Percentiles rank a stretch among this genome's conserved stretches.
Conservation (phyloP, 1,284 basidiomycete genomes). For the Salmacisia buchloeana region DNA sequence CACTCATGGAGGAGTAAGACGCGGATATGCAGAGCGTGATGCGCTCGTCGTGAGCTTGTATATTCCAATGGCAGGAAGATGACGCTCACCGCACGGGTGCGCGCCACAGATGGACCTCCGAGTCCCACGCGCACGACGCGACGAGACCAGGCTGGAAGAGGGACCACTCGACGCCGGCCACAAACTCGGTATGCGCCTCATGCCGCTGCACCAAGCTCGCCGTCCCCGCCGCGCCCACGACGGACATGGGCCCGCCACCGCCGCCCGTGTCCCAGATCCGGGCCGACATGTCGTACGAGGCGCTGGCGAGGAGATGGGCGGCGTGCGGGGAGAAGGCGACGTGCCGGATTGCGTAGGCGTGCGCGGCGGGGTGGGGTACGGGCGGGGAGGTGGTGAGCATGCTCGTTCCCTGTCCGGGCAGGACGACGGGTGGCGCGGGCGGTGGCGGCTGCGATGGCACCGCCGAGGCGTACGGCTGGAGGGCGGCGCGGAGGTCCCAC, state of each 20-base stretch:
- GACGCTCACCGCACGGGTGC: background rate
- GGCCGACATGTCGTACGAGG: slow-evolving; percentile 94
- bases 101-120: slow-evolving; percentile 67
- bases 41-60: background rate
- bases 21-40: background rate
- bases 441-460: background rate
- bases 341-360: slow-evolving; percentile 55
- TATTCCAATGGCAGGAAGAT: background rate
- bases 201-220: slow-evolving; percentile 59
- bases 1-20: background rate
- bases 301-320: slow-evolving; percentile 72
- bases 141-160: slow-evolving; percentile 74
- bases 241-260: slow-evolving; percentile 15
- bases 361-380: slow-evolving; percentile 27
- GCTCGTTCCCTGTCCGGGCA: slow-evolving; percentile 8
- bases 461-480: background rate
- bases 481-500: slow-evolving; percentile 62
- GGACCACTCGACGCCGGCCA: slow-evolving; percentile 79
- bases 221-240: slow-evolving; percentile 49
- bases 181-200: slow-evolving; percentile 87
- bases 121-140: slow-evolving; percentile 86
- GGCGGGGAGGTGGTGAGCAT: slow-evolving; percentile 14
- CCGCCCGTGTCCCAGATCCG: slow-evolving; percentile 61
- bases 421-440: background rate
- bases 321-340: slow-evolving; percentile 58